Evolutionary conservation across 1,284 basidiomycete species (phyloP).

Genomic region (Coniophora puteana): DNA sequence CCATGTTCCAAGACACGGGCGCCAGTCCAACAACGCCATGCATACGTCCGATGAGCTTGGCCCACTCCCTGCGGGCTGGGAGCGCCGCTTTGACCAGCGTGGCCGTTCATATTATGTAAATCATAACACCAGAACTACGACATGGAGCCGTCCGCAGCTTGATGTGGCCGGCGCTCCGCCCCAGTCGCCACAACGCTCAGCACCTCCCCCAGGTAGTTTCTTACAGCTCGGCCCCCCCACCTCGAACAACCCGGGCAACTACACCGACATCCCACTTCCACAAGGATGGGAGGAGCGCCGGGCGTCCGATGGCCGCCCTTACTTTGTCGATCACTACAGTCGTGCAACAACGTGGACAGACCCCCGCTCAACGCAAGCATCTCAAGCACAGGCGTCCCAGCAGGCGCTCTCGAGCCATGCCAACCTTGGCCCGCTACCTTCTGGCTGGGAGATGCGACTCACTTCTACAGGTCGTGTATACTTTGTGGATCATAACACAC

Average conservation of each 20-base stretch:
- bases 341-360: slow-evolving; percentile 99
- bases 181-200: slow-evolving; percentile 20
- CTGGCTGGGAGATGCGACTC: slow-evolving; percentile 83
- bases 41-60: neutral
- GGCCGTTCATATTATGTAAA: slow-evolving; percentile 90
- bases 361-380: slow-evolving; percentile 84
- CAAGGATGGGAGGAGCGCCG: slow-evolving; percentile 98
- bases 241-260: slow-evolving; percentile 36
- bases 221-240: slow-evolving; percentile 14
- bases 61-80: slow-evolving; percentile 90
- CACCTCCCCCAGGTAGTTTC: slow-evolving; percentile 49
- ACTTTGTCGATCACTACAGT: slow-evolving; percentile 96
- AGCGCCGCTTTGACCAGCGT: slow-evolving; percentile 86
- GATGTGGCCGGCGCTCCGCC: slow-evolving; percentile 7
- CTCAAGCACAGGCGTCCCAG: slow-evolving; percentile 52
- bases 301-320: slow-evolving; percentile 96
- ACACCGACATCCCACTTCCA: slow-evolving; percentile 81
- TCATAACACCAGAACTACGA: slow-evolving; percentile 92
- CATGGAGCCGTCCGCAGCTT: slow-evolving; percentile 76
- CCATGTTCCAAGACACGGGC: neutral
- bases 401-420: slow-evolving; percentile 79
- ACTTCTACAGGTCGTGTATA: slow-evolving; percentile 71
- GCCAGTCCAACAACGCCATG: neutral
- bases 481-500: slow-evolving; percentile 78
- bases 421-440: slow-evolving; percentile 92